A percentile compares a stretch with the other conserved stretches of the same genome.
Conservation (phyloP, 2,329 filamentous ascomycete genomes). For the Zymoseptoria crescenta region DNA sequence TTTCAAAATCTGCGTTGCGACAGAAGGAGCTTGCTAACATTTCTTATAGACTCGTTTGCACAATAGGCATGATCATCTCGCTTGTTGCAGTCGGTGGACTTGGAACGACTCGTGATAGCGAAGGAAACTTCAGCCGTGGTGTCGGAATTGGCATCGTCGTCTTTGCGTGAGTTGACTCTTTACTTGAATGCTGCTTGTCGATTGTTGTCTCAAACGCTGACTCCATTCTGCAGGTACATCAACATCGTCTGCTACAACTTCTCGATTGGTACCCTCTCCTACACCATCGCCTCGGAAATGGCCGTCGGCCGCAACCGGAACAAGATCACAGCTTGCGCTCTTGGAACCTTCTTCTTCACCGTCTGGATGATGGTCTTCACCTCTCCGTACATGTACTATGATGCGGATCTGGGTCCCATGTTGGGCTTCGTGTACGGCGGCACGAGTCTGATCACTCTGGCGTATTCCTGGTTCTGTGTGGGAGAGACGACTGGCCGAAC, state of each 20-base stretch:
- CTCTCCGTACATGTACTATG: slow-evolving; percentile 37
- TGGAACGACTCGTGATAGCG: slow-evolving; percentile 13
- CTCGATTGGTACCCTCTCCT: slow-evolving; percentile 17
- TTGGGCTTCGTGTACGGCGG: slow-evolving; percentile 25
- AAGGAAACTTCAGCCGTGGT: slow-evolving; percentile 13
- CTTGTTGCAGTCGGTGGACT: slow-evolving; percentile 15
- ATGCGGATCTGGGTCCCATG: slow-evolving; percentile 29
- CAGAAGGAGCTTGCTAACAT: background rate
- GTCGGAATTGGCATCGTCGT: slow-evolving; percentile 16
- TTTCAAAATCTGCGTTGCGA: background rate
- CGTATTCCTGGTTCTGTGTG: slow-evolving; percentile 38
- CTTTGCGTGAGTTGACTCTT: slow-evolving; percentile 5
- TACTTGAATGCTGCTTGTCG: background rate
- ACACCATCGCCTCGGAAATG: slow-evolving; percentile 35
- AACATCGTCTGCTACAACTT: slow-evolving; percentile 20
- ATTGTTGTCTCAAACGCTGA: background rate
- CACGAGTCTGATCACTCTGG: slow-evolving; percentile 16
- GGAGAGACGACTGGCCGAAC: slow-evolving; percentile 34
- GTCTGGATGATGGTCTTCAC: slow-evolving; percentile 38
- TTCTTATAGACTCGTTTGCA: slow-evolving; percentile 11
- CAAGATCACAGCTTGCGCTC: slow-evolving; percentile 39
- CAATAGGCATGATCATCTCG: slow-evolving; percentile 14
- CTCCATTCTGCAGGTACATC: slow-evolving; percentile 6
- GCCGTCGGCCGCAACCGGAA: slow-evolving; percentile 43
- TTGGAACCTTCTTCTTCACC: slow-evolving; percentile 39